Evolutionary conservation across 106 monocot genomes (phyloP), one percentile per base, ranked within the genome.

Genomic region (Cymbidium sinense): DNA sequence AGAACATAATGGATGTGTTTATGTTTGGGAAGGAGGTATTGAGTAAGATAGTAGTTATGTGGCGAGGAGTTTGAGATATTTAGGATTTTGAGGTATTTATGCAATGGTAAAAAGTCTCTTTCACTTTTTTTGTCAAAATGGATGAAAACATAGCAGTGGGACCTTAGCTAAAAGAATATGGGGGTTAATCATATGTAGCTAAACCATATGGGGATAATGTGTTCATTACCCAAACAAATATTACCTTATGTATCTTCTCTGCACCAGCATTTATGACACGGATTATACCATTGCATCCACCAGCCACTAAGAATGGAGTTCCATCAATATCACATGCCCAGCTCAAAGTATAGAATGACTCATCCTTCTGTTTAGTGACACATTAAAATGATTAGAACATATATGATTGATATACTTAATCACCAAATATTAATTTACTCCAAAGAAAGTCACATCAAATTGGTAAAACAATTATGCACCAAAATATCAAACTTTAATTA

Each of bases 281-380:
- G 43, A 96, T 96, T 61, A 96, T 91, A 30, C 96, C 96, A 79
- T 94, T 96, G 78, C 91, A 94, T 69, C 96, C 96, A 25, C 91
- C 96, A 25, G 91, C 96, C n/a, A 96, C 91, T 28, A 96, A 80
- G 23, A 89, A 84, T 35, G 96, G 96, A 77, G 89, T 78, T 19
- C 94, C 91, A 69, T 94, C 90, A 29, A 90, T 64, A 77, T 91
- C 89, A 82, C 91, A 89, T n/a, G 93, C 94, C 96, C 96, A 96
- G 77, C 93, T 91, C 82, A 92, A 77, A 70, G 92, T 92, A 79
- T 92, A 92, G 77, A 89, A 89, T 7, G 89, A 92, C 79, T 92
- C 92, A 70, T 92, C 87, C 83, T 92, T 91, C 91, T 91, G 84
- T 54, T 79, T 43, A 77, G 37, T 1, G 20, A 33, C 65, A 19